These are phyloP conservation scores for Fusarium fujikuroi DNA, from an alignment of 2,329 filamentous ascomycete species.

Conservation along the genomic window DNA sequence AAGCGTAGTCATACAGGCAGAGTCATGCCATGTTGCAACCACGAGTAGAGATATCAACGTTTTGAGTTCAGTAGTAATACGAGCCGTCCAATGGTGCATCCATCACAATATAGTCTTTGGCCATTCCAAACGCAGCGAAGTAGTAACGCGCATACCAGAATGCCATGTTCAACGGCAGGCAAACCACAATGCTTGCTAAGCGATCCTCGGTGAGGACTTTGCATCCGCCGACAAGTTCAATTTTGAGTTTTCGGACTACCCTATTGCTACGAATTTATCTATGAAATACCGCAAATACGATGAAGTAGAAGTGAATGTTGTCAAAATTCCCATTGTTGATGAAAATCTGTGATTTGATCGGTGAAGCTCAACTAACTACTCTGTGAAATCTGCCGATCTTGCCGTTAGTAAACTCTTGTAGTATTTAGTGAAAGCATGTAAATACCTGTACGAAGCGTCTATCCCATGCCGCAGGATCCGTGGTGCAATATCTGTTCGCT, in stretches of 20 bases:
- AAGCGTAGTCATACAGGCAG: background rate
- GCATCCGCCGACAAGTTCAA: background rate
- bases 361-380: background rate
- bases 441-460: background rate
- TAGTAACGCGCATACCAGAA: background rate
- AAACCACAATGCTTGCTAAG: background rate
- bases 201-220: background rate
- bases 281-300: background rate
- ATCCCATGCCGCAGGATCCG: background rate
- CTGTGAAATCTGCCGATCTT: background rate
- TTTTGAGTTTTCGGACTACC: background rate
- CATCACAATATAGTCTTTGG: background rate
- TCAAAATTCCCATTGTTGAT: background rate
- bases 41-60: background rate
- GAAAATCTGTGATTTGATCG: background rate
- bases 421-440: background rate
- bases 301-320: background rate
- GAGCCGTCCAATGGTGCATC: background rate
- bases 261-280: background rate
- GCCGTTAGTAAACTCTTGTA: background rate
- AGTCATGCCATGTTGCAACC: background rate
- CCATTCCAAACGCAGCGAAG: background rate
- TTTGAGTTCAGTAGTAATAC: background rate
- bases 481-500: conserved; percentile 6
- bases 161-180: background rate